Evolutionary conservation across 257 asterid species (phyloP), one percentile per base, ranked within the genome.

Genomic region (Rehmannia glutinosa): DNA sequence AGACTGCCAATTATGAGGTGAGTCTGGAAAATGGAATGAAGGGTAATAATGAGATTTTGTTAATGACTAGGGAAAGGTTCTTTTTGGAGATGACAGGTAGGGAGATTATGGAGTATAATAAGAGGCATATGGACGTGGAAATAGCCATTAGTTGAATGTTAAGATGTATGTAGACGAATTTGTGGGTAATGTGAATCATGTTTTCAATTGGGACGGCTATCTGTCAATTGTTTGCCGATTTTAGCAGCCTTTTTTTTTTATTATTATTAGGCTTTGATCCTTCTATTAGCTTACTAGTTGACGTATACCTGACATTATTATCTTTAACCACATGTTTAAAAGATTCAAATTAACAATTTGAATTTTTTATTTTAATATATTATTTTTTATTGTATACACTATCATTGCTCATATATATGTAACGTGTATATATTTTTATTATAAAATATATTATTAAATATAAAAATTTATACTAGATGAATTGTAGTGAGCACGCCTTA

Each of bases 151-250:
- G 21, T 28, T 10, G n/a, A 28, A 62, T 3, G 1, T 13, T 33
- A 20, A 46, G 16, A 77, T 80, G 92, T 28, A 82, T 77, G 3
- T 62, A 62, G 92, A 76, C 88, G 87, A 30, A 67, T 76, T 74
- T 59, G 41, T 33, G 73, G 81, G 80, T 6, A 10, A 62, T 12
- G 79, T 75, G 60, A 57, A 58, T 58, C 52, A 62, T 56, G 71
- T 45, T 11, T 28, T 55, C 4, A 12, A 36, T 60, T 13, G 19
- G 41, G 64, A 51, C 49, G 42, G 36, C 51, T 13, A 13, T 47
- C 23, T 25, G 47, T 20, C 52, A 5, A 21, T 23, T 61, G 53
- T 39, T 21, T 33, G 17, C 35, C 12, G 13, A 0, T 13, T n/a
- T n/a, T n/a, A n/a, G n/a, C n/a, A n/a, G n/a, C n/a, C n/a, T n/a